A percentile compares a stretch with the other conserved stretches of the same genome.
Conservation (phyloP, 1,284 basidiomycete species). For the Ceratobasidium papillatum region DNA sequence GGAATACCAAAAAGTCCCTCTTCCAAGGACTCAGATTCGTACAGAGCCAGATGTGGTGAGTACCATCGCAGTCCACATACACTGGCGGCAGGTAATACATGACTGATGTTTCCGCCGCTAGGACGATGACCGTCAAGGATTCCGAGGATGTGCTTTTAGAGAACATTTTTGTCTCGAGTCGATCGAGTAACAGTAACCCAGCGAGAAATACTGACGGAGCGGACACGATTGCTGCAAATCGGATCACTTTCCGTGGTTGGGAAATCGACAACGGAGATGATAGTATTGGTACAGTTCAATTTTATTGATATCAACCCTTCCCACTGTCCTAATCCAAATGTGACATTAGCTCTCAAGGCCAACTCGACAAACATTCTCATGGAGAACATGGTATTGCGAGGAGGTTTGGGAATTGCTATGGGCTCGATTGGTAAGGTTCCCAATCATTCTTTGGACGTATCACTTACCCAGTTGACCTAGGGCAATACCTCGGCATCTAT, state of each 20-base stretch:
- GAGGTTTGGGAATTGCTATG: slow-evolving; percentile 52
- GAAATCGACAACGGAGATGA: slow-evolving; percentile 52
- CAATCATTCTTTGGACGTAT: background rate
- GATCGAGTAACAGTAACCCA: slow-evolving; percentile 49
- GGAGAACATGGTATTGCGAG: slow-evolving; percentile 51
- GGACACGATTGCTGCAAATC: slow-evolving; percentile 52
- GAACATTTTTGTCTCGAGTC: slow-evolving; percentile 53
- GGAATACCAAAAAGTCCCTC: slow-evolving; percentile 50
- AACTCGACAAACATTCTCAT: slow-evolving; percentile 54
- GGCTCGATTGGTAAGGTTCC: slow-evolving; percentile 21
- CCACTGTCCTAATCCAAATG: slow-evolving; percentile 15
- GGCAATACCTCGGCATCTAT: slow-evolving; percentile 49
- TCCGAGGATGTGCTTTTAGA: slow-evolving; percentile 51
- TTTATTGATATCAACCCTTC: background rate
- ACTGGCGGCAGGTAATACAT: background rate
- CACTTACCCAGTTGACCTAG: slow-evolving; percentile 48
- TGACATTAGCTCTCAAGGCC: slow-evolving; percentile 50
- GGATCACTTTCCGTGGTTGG: slow-evolving; percentile 52
- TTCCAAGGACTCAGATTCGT: slow-evolving; percentile 52
- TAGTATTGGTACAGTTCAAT: slow-evolving; percentile 6
- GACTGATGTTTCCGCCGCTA: background rate
- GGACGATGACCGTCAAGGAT: slow-evolving; percentile 51
- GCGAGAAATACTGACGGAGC: slow-evolving; percentile 53
- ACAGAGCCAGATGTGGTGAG: slow-evolving; percentile 53
- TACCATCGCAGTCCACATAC: background rate